Base-by-base conservation (phyloP, 2,329 filamentous ascomycete genomes). In the Colletotrichum salicis region DNA sequence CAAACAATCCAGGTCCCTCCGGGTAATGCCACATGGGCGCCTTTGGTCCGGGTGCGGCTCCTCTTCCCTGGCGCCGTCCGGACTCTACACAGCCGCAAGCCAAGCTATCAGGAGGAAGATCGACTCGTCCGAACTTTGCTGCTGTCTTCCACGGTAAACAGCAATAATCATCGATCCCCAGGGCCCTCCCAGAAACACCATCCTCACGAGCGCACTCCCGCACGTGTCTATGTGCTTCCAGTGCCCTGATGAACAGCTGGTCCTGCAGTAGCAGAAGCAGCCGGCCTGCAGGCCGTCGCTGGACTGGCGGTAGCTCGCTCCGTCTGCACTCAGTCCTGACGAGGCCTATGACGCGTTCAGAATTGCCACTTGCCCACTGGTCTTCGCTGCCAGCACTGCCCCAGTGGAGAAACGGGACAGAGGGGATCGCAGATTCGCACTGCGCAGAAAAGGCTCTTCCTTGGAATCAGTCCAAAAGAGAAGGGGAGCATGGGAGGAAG, bases 271-370 rank as follows among this genome's bases (percentile, higher is more conserved):
- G 60, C 24, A 48, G 51, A 33, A 45, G 51, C 51, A 41, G 35
- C 37, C 33, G n/a, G 56, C 24, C 19, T 24, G 13, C 54, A 35
- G 15, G 15, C 51, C 22, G 5, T 52, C 64, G 51, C 56, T 56
- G 27, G 24, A 41, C 29, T 13, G 37, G 51, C 57, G 54, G 64
- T 35, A 58, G 58, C 54, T 59, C 45, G 58, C 54, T 59, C 45
- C 54, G 24, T 63, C 65, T 45, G 65, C 69, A 59, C 37, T 41
- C 37, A 41, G 37, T 41, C 37, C 58, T 64, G 59, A 71, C 69
- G 69, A 71, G 69, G 69, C 59, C 59, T 56, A 71, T 71, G 69
- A 71, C 69, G 69, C 64, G 64, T 71, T 63, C 64, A 35, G 59
- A 19, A 62, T 64, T 45, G 69, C 64, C 64, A 68, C 69, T 55